Evolutionary conservation across 75 land plant species (phyloP), one percentile per base, ranked within the genome.

Genomic region (Adiantum capillusveneris): DNA sequence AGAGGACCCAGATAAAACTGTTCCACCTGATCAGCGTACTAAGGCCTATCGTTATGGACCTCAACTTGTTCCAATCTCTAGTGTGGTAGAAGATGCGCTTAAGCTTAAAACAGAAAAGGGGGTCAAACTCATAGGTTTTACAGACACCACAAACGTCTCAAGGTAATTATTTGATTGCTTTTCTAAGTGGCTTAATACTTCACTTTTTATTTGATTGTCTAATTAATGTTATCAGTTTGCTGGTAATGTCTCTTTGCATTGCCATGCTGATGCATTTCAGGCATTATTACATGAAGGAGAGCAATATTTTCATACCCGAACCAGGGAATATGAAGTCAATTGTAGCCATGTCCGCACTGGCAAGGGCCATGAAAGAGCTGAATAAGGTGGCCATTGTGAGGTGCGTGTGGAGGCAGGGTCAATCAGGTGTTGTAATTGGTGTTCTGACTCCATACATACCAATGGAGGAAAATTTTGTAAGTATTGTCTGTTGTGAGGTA

Each of bases 381-480:
- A 69, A 84, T 18, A 87, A 83, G 55, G 85, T 82, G 29, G 96
- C 96, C 18, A 68, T 95, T 58, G 39, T 90, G 44, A 85, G 96
- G 3, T 95, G 99, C 76, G 86, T 95, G 7, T 95, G 91, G 92
- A 86, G 92, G 64, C 81, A 86, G 65, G 81, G 86, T 41, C 99
- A 95, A 75, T 59, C 29, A 31, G 79, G 66, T 70, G 86, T 84
- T 64, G 84, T 82, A 22, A 46, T 95, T 46, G 96, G 96, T 19
- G 75, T 84, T 42, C 63, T 95, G 65, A 76, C 88, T 31, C 99
- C 99, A 2, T 77, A 82, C 66, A 36, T 86, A 27, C 73, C 91
- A 18, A 56, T 75, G 9, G 46, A 56, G 24, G 72, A 74, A 0
- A 74, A 68, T 41, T 26, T 84, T 63, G 99, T 95, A 64, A 73